phyloP scores from a whole-genome alignment of 164 flowering plant genomes.

The Sedum album region DNA sequence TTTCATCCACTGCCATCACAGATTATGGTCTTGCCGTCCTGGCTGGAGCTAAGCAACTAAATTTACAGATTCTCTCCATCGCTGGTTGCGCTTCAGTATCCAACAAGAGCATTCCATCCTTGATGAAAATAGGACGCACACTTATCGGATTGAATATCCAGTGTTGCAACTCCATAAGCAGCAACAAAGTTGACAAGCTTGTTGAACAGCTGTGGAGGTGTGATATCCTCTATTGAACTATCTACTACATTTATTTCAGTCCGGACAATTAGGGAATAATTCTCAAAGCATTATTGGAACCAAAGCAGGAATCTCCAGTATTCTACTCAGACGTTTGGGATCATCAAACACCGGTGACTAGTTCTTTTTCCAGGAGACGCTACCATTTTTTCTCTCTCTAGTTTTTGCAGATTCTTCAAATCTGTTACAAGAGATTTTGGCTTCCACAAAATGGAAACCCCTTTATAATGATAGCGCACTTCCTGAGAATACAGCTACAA shows the following conservation, averaged over 20 bases:
- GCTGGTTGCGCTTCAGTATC: slow-evolving; percentile 49
- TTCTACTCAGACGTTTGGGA: slow-evolving; percentile 9
- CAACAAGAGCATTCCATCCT: slow-evolving; percentile 34
- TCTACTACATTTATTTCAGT: not conserved
- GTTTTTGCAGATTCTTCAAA: not conserved
- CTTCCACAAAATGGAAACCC: not conserved
- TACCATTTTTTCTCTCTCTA: slow-evolving; percentile 2
- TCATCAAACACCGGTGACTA: not conserved
- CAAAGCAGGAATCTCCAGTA: slow-evolving; percentile 6
- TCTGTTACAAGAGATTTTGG: slow-evolving; percentile 10
- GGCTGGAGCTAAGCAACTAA: slow-evolving; percentile 27
- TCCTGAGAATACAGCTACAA: slow-evolving; percentile 8
- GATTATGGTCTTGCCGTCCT: slow-evolving; percentile 38
- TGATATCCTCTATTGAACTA: slow-evolving; percentile 39
- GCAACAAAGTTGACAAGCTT: slow-evolving; percentile 31
- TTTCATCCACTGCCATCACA: slow-evolving; percentile 40
- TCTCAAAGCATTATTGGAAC: not conserved
- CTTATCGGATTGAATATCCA: slow-evolving; percentile 67
- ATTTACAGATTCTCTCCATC: slow-evolving; percentile 43
- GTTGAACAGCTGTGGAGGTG: slow-evolving; percentile 50
- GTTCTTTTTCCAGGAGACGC: slow-evolving; percentile 7
- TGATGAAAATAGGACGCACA: slow-evolving; percentile 40
- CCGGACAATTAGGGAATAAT: not conserved
- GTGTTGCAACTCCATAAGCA: slow-evolving; percentile 48
- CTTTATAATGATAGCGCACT: not conserved